These are phyloP conservation scores for Botrytis pseudocinerea DNA, from an alignment of 2,329 filamentous ascomycete species.

Conservation along the genomic window DNA sequence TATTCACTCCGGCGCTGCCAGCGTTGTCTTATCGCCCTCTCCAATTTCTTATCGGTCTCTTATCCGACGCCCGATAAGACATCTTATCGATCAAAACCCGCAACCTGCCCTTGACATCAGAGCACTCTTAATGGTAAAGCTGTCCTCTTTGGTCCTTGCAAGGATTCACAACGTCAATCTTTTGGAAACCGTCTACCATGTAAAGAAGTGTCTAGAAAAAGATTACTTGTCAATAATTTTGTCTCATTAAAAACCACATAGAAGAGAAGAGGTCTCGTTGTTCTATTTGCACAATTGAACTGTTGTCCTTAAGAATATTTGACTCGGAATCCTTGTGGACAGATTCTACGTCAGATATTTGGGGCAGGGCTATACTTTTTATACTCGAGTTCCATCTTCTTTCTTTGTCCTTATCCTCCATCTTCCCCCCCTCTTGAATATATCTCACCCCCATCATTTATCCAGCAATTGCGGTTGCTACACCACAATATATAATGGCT, in stretches of 20 bases:
- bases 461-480: slow-evolving; percentile 33
- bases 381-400: not conserved
- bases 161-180: slow-evolving; percentile 11
- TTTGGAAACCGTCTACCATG: no score
- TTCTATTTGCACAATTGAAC: not conserved
- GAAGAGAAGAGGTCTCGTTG: not conserved
- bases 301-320: not conserved
- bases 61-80: not conserved
- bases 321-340: slow-evolving; percentile 33
- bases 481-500: slow-evolving; percentile 36
- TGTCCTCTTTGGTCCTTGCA: slow-evolving; percentile 24
- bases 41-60: not conserved
- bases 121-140: slow-evolving; percentile 14
- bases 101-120: not conserved
- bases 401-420: slow-evolving; percentile 14
- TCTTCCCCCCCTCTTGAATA: slow-evolving; percentile 21
- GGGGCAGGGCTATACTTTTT: slow-evolving; percentile 18
- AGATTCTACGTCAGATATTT: slow-evolving; percentile 37
- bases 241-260: not conserved
- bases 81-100: slow-evolving; percentile 4
- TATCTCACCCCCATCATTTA: slow-evolving; percentile 33
- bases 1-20: rapidly evolving
- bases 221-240: slow-evolving; percentile 12
- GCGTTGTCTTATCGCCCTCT: not conserved
- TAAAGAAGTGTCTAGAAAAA: not conserved